These are phyloP conservation scores for Hygrophorus pudorinus DNA, from an alignment of 768 basidiomycete genomes.

Conservation along the genomic window DNA sequence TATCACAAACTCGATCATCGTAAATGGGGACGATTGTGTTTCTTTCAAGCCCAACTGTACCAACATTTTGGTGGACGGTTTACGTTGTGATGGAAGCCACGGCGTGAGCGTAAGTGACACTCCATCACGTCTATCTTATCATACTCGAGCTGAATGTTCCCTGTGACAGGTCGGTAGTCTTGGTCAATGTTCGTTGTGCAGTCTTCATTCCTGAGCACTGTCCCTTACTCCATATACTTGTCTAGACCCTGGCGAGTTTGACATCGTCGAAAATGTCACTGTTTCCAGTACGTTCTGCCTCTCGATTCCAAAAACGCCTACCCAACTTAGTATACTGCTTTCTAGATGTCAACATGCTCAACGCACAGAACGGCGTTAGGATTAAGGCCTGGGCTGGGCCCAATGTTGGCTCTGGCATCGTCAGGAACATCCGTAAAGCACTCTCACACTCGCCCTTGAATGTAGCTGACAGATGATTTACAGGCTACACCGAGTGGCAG, in stretches of 20 bases:
- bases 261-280: constrained; percentile 53
- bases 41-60: constrained; percentile 51
- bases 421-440: constrained; percentile 31
- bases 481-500: too few relatives aligned
- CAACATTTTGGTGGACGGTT: constrained; percentile 44
- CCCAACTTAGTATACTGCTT: neutral
- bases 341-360: constrained; percentile 49
- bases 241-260: constrained; percentile 40
- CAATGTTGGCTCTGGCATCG: constrained; percentile 47
- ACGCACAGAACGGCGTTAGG: constrained; percentile 55
- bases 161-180: too few relatives aligned
- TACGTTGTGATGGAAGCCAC: constrained; percentile 31
- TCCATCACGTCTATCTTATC: too few relatives aligned
- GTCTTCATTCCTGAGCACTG: too few relatives aligned
- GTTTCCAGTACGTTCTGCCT: constrained; percentile 27
- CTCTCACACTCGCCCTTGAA: too few relatives aligned
- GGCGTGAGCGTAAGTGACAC: too few relatives aligned
- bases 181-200: too few relatives aligned
- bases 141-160: too few relatives aligned
- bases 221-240: constrained; percentile 10
- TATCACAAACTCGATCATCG: constrained; percentile 39
- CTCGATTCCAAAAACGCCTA: neutral
- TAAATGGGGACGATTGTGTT: constrained; percentile 52
- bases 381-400: constrained; percentile 62
- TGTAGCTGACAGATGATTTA: constrained; percentile 8